Evolutionary conservation across 202 grass and related monocot genomes (phyloP), one percentile per base, ranked within the genome.

Genomic region (Schoenoplectus triqueter): DNA sequence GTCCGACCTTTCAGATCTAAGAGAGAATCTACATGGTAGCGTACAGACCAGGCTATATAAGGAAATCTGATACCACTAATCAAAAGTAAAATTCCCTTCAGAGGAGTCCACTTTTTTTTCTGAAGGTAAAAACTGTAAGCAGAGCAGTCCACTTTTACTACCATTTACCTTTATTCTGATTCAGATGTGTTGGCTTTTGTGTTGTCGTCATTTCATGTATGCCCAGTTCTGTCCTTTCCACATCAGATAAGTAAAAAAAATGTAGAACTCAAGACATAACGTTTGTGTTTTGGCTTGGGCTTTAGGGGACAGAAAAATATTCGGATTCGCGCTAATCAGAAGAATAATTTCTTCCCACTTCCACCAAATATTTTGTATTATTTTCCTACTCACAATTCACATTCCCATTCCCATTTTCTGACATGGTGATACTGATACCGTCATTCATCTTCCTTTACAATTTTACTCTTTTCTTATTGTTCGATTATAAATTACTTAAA

Each of bases 1-100:
- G 39, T n/a, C 75, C 54, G 61, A 59, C 55, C 51, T 78, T 78
- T 78, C 54, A 78, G 75, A 78, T 78, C 75, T 40, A 60, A 44
- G 31, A 21, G 71, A 78, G 75, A 78, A 78, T 78, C 75, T 61
- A 78, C 75, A 10, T 78, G 74, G 75, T 61, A 18, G 75, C 55
- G 54, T 78, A 78, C 75, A 78, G 31, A 41, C 54, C 31, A 78
- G 75, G 54, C 74, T 78, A 44, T 78, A 78, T 78, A 78, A 78
- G 75, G 54, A 78, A 61, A 78, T 78, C 54, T 78, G 75, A 78
- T 60, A 9, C 75, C 75, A 45, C 75, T 78, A 78, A 78, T 45
- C 55, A 78, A 61, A 78, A 78, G 75, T 78, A 61, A 78, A 78
- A 78, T 44, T 78, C 74, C 74, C 52, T 60, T 41, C 4, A 31